Percentiles rank a stretch among this genome's conserved stretches.
phyloP scores from a whole-genome alignment of 345 rosid genomes.

The Hypericum perforatum region DNA sequence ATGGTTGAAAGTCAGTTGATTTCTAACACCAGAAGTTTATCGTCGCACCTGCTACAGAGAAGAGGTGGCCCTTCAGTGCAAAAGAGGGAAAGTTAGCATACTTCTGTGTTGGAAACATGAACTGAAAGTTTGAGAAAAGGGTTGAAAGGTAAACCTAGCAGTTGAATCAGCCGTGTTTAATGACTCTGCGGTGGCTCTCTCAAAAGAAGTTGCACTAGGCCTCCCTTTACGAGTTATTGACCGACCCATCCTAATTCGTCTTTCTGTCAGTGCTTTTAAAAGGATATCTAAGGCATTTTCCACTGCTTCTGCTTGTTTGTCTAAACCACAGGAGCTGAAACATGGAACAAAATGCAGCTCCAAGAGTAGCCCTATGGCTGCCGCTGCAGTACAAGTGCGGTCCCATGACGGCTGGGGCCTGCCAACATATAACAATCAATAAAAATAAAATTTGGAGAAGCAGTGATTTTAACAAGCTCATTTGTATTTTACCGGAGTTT shows the following conservation, averaged over 20 bases:
- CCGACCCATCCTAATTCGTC: conserved; percentile 92
- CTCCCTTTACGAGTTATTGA: conserved; percentile 68
- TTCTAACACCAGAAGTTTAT: too few relatives aligned
- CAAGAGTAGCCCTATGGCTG: conserved; percentile 63
- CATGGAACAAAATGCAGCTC: conserved; percentile 59
- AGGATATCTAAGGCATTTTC: conserved; percentile 56
- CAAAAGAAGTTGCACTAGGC: conserved; percentile 36
- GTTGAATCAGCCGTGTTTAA: too few relatives aligned
- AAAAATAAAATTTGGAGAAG: too few relatives aligned
- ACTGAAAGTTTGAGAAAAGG: too few relatives aligned
- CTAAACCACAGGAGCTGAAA: conserved; percentile 40
- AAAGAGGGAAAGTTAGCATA: too few relatives aligned
- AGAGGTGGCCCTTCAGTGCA: too few relatives aligned
- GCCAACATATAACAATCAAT: conserved; percentile 14
- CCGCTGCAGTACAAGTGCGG: conserved; percentile 90
- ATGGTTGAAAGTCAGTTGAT: too few relatives aligned
- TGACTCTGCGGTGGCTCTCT: not conserved
- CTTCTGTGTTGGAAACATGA: too few relatives aligned
- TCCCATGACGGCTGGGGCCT: conserved; percentile 99
- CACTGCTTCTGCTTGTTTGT: conserved; percentile 52
- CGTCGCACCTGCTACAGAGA: too few relatives aligned
- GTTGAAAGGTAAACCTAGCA: too few relatives aligned
- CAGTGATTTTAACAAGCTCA: not conserved
- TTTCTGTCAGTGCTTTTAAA: conserved; percentile 59
- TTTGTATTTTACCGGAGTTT: conserved; percentile 58